A percentile compares a stretch with the other conserved stretches of the same genome.
Conservation (phyloP, 2,329 filamentous ascomycete genomes). For the Xylariaceae sp. region DNA sequence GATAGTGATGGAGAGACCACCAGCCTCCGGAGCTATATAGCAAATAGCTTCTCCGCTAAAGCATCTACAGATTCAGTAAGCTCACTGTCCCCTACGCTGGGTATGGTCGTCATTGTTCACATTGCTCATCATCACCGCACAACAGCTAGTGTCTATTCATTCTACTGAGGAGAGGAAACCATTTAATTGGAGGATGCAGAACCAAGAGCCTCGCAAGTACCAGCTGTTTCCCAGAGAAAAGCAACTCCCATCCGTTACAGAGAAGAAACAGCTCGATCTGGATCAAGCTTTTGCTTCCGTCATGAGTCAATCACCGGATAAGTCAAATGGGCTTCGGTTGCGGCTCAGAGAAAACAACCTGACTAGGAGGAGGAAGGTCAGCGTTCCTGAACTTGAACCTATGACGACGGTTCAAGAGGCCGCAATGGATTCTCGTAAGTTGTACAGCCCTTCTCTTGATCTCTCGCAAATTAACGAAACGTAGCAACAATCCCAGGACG, state of each 20-base stretch:
- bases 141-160: slow-evolving; percentile 28
- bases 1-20: slow-evolving; percentile 40
- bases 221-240: slow-evolving; percentile 57
- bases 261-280: slow-evolving; percentile 44
- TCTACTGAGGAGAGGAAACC: slow-evolving; percentile 44
- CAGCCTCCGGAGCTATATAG: slow-evolving; percentile 46
- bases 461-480: slow-evolving; percentile 21
- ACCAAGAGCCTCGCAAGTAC: slow-evolving; percentile 53
- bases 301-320: slow-evolving; percentile 39
- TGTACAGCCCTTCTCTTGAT: background rate
- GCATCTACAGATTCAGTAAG: slow-evolving; percentile 44
- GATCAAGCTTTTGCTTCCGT: slow-evolving; percentile 45
- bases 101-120: slow-evolving; percentile 24
- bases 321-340: slow-evolving; percentile 43
- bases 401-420: slow-evolving; percentile 67
- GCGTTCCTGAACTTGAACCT: slow-evolving; percentile 60
- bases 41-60: slow-evolving; percentile 45
- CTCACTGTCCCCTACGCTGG: slow-evolving; percentile 12
- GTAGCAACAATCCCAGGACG: slow-evolving; percentile 64
- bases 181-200: slow-evolving; percentile 57
- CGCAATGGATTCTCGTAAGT: slow-evolving; percentile 67
- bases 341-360: slow-evolving; percentile 57
- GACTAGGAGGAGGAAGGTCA: slow-evolving; percentile 58
- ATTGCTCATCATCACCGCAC: slow-evolving; percentile 24
- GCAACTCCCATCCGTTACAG: slow-evolving; percentile 38